Evolutionary conservation across 2,329 filamentous ascomycete genomes (phyloP).

Genomic region (Colletotrichum siamense): DNA sequence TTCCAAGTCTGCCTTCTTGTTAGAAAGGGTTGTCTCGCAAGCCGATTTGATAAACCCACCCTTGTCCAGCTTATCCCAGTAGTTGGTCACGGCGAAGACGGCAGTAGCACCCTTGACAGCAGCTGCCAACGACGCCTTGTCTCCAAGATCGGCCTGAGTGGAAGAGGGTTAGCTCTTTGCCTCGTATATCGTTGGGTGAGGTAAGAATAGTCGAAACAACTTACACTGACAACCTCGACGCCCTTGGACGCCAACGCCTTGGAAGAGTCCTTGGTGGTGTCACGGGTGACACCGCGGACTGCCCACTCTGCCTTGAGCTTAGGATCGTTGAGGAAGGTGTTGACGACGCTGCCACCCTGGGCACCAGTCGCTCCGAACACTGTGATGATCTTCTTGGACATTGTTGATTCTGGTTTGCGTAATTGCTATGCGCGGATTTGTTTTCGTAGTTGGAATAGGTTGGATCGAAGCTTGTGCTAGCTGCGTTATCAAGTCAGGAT

Average conservation of each 20-base stretch:
- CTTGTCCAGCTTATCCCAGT: slow-evolving; percentile 49
- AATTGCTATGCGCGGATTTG: background rate
- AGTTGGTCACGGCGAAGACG: slow-evolving; percentile 60
- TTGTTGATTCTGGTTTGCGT: background rate
- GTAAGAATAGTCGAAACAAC: slow-evolving; percentile 16
- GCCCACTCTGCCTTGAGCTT: slow-evolving; percentile 51
- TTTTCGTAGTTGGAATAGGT: background rate
- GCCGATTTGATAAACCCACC: background rate
- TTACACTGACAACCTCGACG: slow-evolving; percentile 53
- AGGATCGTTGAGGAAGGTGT: slow-evolving; percentile 41
- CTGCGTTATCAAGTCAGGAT: background rate
- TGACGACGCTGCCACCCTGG: slow-evolving; percentile 63
- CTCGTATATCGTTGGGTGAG: background rate
- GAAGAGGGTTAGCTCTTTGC: background rate
- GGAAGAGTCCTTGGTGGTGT: slow-evolving; percentile 46
- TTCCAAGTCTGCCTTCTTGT: slow-evolving; percentile 34
- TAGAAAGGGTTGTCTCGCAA: background rate
- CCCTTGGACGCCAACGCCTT: slow-evolving; percentile 49
- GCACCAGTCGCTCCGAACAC: slow-evolving; percentile 66
- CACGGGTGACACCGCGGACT: slow-evolving; percentile 62
- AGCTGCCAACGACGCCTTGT: slow-evolving; percentile 45
- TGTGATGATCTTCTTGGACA: slow-evolving; percentile 50
- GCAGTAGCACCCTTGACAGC: slow-evolving; percentile 51
- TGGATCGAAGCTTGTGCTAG: background rate
- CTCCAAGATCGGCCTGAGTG: slow-evolving; percentile 52